Conservation (phyloP, 2,329 filamentous ascomycete genomes). For the Aureobasidium sp. region DNA sequence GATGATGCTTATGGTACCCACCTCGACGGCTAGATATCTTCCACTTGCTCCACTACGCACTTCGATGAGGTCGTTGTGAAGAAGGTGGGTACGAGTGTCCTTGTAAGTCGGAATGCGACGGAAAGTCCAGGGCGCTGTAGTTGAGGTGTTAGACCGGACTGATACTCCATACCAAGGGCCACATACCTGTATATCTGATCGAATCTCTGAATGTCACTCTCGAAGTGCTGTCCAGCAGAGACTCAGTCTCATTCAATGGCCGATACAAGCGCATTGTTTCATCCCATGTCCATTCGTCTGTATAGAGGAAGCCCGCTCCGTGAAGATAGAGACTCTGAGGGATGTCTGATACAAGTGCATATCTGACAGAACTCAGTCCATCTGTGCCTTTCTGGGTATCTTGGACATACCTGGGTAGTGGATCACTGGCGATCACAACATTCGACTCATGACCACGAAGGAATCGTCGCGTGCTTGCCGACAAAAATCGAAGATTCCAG, state of each 20-base stretch:
- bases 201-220: background rate
- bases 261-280: background rate
- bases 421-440: background rate
- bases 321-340: background rate
- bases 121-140: background rate
- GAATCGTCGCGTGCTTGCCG: background rate
- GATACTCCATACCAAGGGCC: background rate
- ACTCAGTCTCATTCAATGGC: background rate
- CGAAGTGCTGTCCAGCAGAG: background rate
- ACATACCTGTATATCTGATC: background rate
- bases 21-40: background rate
- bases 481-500: background rate
- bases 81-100: background rate
- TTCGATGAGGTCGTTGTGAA: background rate
- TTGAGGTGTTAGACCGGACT: background rate
- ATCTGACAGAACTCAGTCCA: background rate
- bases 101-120: background rate
- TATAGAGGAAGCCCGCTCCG: background rate
- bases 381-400: background rate
- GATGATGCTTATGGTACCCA: background rate
- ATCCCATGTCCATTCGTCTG: background rate
- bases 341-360: background rate
- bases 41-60: background rate
- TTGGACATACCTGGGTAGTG: background rate
- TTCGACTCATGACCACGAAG: background rate